These are phyloP conservation scores for Fusarium anguioides DNA, from an alignment of 2,329 filamentous ascomycete genomes.

Conservation along the genomic window DNA sequence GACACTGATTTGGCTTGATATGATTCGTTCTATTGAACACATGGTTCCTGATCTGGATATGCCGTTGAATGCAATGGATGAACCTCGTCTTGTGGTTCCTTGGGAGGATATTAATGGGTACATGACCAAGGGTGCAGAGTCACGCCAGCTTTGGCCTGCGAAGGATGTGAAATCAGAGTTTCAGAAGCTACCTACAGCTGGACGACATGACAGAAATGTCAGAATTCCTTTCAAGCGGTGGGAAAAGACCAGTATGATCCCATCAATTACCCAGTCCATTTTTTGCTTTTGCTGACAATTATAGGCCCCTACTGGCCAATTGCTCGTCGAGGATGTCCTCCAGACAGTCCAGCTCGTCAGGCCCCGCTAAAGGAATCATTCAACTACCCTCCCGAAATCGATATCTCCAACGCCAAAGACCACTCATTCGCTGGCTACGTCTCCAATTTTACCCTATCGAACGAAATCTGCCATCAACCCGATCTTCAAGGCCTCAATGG, in stretches of 20 bases:
- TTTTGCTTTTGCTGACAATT: slow-evolving; percentile 18
- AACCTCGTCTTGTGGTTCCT: slow-evolving; percentile 71
- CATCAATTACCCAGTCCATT: background rate
- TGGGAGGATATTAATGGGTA: slow-evolving; percentile 70
- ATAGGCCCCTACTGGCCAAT: slow-evolving; percentile 67
- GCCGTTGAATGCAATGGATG: slow-evolving; percentile 74
- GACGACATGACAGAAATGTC: slow-evolving; percentile 50
- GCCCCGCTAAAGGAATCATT: slow-evolving; percentile 58
- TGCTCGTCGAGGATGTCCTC: slow-evolving; percentile 69
- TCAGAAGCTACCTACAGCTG: slow-evolving; percentile 54
- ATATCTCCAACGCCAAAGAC: slow-evolving; percentile 57
- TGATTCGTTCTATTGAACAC: slow-evolving; percentile 64
- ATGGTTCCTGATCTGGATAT: slow-evolving; percentile 75
- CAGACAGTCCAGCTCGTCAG: slow-evolving; percentile 69
- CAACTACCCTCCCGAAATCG: slow-evolving; percentile 57
- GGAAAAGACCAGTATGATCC: slow-evolving; percentile 61
- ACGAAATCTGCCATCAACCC: slow-evolving; percentile 73
- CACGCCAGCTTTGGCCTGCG: slow-evolving; percentile 56
- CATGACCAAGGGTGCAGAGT: slow-evolving; percentile 64
- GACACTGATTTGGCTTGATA: slow-evolving; percentile 66
- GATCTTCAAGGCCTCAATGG: slow-evolving; percentile 72
- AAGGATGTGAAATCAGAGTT: slow-evolving; percentile 59
- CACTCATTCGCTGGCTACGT: slow-evolving; percentile 69
- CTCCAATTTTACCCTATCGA: slow-evolving; percentile 69
- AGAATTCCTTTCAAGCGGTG: slow-evolving; percentile 57